Base-by-base conservation (phyloP, 176 grass and related monocot species). In the Eremochloa ophiuroides region DNA sequence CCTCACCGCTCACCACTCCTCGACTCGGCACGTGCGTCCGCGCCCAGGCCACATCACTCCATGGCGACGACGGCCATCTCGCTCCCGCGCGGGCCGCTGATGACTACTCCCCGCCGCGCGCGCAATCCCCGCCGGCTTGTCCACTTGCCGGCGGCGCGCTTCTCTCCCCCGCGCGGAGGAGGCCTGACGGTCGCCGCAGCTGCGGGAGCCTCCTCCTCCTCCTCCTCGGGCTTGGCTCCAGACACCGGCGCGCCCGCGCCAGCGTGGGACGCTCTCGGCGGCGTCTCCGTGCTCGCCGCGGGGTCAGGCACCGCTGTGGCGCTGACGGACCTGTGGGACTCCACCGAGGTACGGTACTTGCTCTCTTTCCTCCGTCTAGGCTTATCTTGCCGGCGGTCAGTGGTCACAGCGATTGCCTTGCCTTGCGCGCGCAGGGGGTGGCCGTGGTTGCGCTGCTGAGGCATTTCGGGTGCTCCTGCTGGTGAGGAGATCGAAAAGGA, bases 381-480 rank as follows among this genome's bases (percentile, higher is more conserved):
- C 25, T 12, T 14, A 14, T n/a, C n/a, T n/a, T 15, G 40, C 28
- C 3, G 10, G 4, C 6, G 10, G 7, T 30, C 33, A 51, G 8
- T 56, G 51, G 20, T 23, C 50, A 56, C 20, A 25, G 31, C 11
- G 44, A 58, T 13, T 9, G 1, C 8, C 11, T 51, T 4, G 34
- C 34, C 34, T 35, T 35, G 2, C 44, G 64, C 47, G 17, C 37
- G 44, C 68, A 93, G 94, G 94, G 88, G 18, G 77, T 94, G 60
- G 91, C 89, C 22, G 91, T 97, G 33, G 91, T 90, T 20, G 94
- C 89, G 64, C 83, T 97, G 89, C 69, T 97, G 33, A 71, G 94
- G 68, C 89, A 94, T 77, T 92, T 97, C 89, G 91, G 94, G 37
- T 97, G 94, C 80, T 50, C 84, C 79, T 98, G 92, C 90, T 98